A percentile compares a stretch with the other conserved stretches of the same genome.
These are phyloP conservation scores for Camelina neglecta DNA, from an alignment of 345 rosid genomes.

Conservation along the genomic window DNA sequence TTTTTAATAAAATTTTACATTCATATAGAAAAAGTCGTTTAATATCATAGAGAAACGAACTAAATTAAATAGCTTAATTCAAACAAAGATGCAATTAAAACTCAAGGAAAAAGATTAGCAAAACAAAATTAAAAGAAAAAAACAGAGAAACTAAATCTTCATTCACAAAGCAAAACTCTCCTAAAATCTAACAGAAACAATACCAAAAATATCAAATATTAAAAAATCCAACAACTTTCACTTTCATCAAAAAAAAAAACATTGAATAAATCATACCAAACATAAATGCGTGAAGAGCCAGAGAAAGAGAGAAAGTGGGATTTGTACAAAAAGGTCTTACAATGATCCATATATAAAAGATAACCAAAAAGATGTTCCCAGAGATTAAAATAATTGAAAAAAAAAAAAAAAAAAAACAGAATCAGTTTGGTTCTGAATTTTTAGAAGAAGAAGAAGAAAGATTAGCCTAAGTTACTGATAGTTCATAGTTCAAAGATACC, in stretches of 20 bases:
- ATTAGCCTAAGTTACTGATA: background rate
- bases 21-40: no score
- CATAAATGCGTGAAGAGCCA: background rate
- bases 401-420: background rate
- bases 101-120: background rate
- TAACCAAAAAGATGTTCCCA: constrained; percentile 1
- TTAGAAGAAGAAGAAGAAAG: background rate
- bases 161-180: background rate
- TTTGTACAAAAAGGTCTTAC: background rate
- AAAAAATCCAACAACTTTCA: background rate
- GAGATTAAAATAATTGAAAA: no score
- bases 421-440: background rate
- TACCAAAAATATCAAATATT: background rate
- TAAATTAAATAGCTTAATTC: background rate
- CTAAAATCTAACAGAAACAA: background rate
- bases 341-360: background rate
- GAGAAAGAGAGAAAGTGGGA: background rate
- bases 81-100: background rate
- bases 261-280: background rate
- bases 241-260: background rate
- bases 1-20: no score
- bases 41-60: background rate
- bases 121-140: background rate
- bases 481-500: constrained; percentile 7
- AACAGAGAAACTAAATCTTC: background rate